These are phyloP conservation scores for Hortiboletus flavorubellus DNA, from an alignment of 768 basidiomycete genomes.

Conservation along the genomic window DNA sequence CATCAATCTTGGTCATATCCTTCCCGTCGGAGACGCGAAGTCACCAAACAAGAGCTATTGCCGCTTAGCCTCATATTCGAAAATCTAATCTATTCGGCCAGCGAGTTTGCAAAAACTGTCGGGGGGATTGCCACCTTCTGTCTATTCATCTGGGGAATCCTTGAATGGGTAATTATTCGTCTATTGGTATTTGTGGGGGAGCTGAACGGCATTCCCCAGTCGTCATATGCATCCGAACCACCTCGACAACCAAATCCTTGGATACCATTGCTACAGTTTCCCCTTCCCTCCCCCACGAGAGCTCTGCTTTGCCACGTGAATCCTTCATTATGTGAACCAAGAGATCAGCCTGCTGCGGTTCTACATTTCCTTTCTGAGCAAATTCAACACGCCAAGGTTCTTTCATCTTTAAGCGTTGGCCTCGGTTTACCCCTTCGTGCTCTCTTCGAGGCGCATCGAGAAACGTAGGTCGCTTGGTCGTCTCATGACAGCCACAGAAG, in stretches of 20 bases:
- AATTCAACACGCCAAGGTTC: slow-evolving; percentile 25
- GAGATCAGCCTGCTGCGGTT: slow-evolving; percentile 17
- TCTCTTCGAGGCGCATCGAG: slow-evolving; percentile 21
- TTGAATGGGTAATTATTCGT: slow-evolving; percentile 19
- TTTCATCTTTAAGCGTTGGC: slow-evolving; percentile 20
- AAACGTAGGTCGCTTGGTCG: slow-evolving; percentile 12
- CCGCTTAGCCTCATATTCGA: slow-evolving; percentile 1
- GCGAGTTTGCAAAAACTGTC: slow-evolving; percentile 15
- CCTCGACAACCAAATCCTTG: slow-evolving; percentile 1
- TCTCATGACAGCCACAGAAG: neutral
- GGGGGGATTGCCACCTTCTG: slow-evolving; percentile 17
- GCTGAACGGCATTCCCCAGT: slow-evolving; percentile 15
- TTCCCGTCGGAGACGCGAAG: neutral
- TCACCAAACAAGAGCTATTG: neutral
- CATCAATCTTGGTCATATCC: neutral
- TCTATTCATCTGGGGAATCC: slow-evolving; percentile 20
- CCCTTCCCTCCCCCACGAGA: slow-evolving; percentile 9
- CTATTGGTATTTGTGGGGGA: neutral
- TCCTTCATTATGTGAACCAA: slow-evolving; percentile 6
- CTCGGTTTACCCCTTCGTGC: slow-evolving; percentile 20
- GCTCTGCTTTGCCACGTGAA: slow-evolving; percentile 2
- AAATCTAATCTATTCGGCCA: neutral
- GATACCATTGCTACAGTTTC: slow-evolving; percentile 2
- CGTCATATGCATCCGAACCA: slow-evolving; percentile 9
- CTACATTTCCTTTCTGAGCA: slow-evolving; percentile 29